Base-by-base conservation (phyloP, 2,329 filamentous ascomycete species). In the Aspergillus brasiliensis region DNA sequence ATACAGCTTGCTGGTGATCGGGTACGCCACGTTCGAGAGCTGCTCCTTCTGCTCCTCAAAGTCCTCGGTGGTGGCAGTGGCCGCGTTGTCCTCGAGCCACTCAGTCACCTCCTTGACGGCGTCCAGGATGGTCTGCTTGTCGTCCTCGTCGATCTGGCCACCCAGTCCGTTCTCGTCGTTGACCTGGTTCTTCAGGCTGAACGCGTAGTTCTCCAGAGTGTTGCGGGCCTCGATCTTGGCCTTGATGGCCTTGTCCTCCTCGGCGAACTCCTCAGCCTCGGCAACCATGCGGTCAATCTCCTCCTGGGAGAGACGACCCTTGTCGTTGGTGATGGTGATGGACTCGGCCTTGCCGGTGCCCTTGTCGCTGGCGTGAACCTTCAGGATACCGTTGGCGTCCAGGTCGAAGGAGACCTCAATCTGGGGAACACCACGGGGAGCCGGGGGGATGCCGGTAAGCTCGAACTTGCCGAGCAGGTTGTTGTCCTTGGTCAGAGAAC, bases 31-130 rank as follows among this genome's bases (percentile, higher is more conserved):
- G 79, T 91, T 90, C 72, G 91, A 96, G 69, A 99, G 87, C 87
- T 97, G 97, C 90, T 99, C 94, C 86, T 96, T 97, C 85, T 98
- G 94, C 87, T 99, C 95, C 81, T 97, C 93, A 73, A 98, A 97
- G 84, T 98, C 95, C 83, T 97, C 94, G 61, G 92, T 85, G 69
- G 84, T 87, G 66, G 95, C 95, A 55, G 90, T 89, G 68, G 89
- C 87, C 68, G 87, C 91, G 82, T 97, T 96, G 86, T 96, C 92
- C 71, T 97, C 93, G 62, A 99, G 89, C 95, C 95, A 99, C 78
- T 97, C 93, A 71, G 89, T 89, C 65, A 92, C 84, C 84, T 99
- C 95, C 90, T 98, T 98, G 82, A 99, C 88, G 65, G 95, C 95
- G 68, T 97, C 93, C 67, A 96, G 82, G 71, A 99, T 88, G 72